Base-by-base conservation (phyloP, 345 rosid species). In the Moringa oleifera region DNA sequence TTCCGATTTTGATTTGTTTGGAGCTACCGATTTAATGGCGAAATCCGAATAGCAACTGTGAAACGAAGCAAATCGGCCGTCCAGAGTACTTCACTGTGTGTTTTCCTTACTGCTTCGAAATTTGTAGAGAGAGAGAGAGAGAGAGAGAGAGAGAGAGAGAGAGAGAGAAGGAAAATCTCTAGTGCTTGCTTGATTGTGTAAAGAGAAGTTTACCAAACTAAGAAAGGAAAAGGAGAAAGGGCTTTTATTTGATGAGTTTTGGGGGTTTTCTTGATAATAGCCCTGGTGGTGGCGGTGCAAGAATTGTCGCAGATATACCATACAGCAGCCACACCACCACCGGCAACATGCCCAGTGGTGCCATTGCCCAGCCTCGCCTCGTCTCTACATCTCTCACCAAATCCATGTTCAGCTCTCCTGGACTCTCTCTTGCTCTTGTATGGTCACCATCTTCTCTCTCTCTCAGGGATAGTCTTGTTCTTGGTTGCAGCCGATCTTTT, bases 401-500 rank as follows among this genome's bases (percentile, higher is more conserved):
- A 68, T 57, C 82, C 36, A 68, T 66, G 58, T 57, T 59, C 45
- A 9, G 63, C 50, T 69, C 83, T 53, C 69, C 79, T 6, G 69
- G 80, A 23, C 79, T 85, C 17, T 83, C 82, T 71, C 71, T 85
- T 20, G 75, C 75, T 53, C 46, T 75, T 51, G 81, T 79, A 75
- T 51, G 73, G 53, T 56, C 54, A 17, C 73, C 58, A 58, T n/a
- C 33, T 36, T 6, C 24, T 41, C 1, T 0, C 24, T 59, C 23
- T 61, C 33, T 6, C 20, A 55, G 25, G 7, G 16, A 7, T 18
- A 8, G 15, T 9, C 45, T 16, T 51, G 1, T 25, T 20, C 20
- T n/a, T 45, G 0, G 61, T 1, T 10, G 41, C 25, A 17, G 10
- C 19, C 25, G 37, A 69, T 66, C 49, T 41, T 59, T 64, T 25